These are phyloP conservation scores for Penicillium sp. DNA, from an alignment of 2,329 filamentous ascomycete genomes.

Conservation along the genomic window DNA sequence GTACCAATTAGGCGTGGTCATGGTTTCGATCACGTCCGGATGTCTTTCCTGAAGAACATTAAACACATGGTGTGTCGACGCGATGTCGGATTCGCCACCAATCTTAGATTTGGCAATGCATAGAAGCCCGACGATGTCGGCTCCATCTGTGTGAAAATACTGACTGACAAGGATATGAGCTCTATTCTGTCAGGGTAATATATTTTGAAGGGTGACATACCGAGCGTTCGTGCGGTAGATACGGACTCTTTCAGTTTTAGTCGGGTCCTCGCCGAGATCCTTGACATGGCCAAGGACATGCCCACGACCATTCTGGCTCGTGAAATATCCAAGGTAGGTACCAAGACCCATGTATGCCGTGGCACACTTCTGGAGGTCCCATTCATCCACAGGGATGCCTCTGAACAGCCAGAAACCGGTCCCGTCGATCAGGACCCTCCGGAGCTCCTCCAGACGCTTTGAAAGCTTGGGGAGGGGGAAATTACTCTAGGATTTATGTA, in stretches of 20 bases:
- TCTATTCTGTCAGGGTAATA: neutral
- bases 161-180: slow-evolving; percentile 48
- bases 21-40: slow-evolving; percentile 71
- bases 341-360: slow-evolving; percentile 83
- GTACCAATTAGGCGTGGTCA: slow-evolving; percentile 79
- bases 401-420: slow-evolving; percentile 88
- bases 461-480: slow-evolving; percentile 62
- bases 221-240: slow-evolving; percentile 83
- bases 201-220: slow-evolving; percentile 20
- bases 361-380: slow-evolving; percentile 74
- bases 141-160: slow-evolving; percentile 80
- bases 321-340: slow-evolving; percentile 79
- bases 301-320: slow-evolving; percentile 77
- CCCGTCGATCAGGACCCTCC: slow-evolving; percentile 69
- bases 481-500: slow-evolving; percentile 38
- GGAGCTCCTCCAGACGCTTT: slow-evolving; percentile 53
- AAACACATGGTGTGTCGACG: slow-evolving; percentile 74
- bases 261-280: slow-evolving; percentile 76
- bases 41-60: slow-evolving; percentile 72
- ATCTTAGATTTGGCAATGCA: slow-evolving; percentile 75
- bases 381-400: slow-evolving; percentile 70
- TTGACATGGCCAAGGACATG: slow-evolving; percentile 87
- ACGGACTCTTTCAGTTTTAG: slow-evolving; percentile 76
- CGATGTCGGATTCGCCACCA: slow-evolving; percentile 80
- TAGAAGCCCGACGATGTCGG: slow-evolving; percentile 76